Conservation (phyloP, 306 rosid species). For the Hylodesmum podocarpum region DNA sequence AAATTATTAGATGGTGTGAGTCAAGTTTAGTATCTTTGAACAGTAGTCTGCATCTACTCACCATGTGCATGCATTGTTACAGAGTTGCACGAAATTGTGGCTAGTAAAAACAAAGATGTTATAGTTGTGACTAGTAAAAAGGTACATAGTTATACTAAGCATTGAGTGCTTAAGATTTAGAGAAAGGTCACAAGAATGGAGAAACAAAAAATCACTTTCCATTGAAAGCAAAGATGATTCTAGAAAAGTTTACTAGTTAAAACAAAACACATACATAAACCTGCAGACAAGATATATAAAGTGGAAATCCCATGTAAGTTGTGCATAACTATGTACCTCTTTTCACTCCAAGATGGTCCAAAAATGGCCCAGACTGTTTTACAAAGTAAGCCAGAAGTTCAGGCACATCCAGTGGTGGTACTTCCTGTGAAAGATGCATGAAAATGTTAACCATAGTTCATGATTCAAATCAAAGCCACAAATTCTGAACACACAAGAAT, state of each 20-base stretch:
- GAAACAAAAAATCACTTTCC: slow-evolving; percentile 17
- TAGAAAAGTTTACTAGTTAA: neutral
- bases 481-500: slow-evolving; percentile 18
- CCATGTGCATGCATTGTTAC: neutral
- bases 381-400: slow-evolving; percentile 96
- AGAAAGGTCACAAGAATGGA: neutral
- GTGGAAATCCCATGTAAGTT: slow-evolving; percentile 15
- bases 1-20: neutral
- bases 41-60: slow-evolving; percentile 13
- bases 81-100: slow-evolving; percentile 1
- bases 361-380: slow-evolving; percentile 81
- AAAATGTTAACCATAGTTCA: slow-evolving; percentile 26
- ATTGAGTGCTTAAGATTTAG: neutral
- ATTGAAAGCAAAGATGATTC: slow-evolving; percentile 4
- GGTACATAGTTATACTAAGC: neutral
- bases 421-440: slow-evolving; percentile 56
- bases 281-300: neutral
- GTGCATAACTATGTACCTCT: slow-evolving; percentile 49
- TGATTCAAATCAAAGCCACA: slow-evolving; percentile 17
- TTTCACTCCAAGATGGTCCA: slow-evolving; percentile 92
- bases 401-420: slow-evolving; percentile 83
- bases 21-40: neutral
- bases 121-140: slow-evolving; percentile 18
- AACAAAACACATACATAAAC: neutral
- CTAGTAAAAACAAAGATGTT: slow-evolving; percentile 1